Percentiles rank a stretch among this genome's conserved stretches.
phyloP scores from a whole-genome alignment of 2,329 filamentous ascomycete species.

The Paecilomyces fulvus region DNA sequence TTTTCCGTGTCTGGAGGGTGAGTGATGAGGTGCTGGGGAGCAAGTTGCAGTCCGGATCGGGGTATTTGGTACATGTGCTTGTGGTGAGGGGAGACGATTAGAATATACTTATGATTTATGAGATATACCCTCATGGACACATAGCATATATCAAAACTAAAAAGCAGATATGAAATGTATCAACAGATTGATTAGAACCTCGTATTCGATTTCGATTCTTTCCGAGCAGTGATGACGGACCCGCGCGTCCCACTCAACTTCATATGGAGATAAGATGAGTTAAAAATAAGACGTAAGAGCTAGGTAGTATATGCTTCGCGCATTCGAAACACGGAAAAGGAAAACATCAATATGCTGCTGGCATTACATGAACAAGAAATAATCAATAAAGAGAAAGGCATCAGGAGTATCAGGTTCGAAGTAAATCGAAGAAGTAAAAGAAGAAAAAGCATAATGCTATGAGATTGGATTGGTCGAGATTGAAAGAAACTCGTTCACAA shows the following conservation, averaged over 20 bases:
- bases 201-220: too few relatives aligned
- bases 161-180: too few relatives aligned
- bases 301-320: too few relatives aligned
- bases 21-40: conserved; percentile 54
- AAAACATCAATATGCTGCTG: not conserved
- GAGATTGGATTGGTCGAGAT: not conserved
- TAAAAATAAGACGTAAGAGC: too few relatives aligned
- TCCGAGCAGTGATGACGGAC: too few relatives aligned
- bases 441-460: not conserved
- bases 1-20: conserved; percentile 70
- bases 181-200: too few relatives aligned
- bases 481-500: not conserved
- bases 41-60: conserved; percentile 54
- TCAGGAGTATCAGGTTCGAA: not conserved
- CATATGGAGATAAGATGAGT: too few relatives aligned
- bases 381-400: not conserved
- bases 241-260: too few relatives aligned
- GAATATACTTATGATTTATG: not conserved
- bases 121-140: too few relatives aligned
- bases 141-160: too few relatives aligned
- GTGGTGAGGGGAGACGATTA: conserved; percentile 40
- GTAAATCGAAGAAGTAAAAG: not conserved
- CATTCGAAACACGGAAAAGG: too few relatives aligned
- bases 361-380: not conserved
- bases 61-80: conserved; percentile 77